Percentiles rank a stretch among this genome's conserved stretches.
Conservation (phyloP, 140 eudicot genomes). For the Ambrosia hybrid region DNA sequence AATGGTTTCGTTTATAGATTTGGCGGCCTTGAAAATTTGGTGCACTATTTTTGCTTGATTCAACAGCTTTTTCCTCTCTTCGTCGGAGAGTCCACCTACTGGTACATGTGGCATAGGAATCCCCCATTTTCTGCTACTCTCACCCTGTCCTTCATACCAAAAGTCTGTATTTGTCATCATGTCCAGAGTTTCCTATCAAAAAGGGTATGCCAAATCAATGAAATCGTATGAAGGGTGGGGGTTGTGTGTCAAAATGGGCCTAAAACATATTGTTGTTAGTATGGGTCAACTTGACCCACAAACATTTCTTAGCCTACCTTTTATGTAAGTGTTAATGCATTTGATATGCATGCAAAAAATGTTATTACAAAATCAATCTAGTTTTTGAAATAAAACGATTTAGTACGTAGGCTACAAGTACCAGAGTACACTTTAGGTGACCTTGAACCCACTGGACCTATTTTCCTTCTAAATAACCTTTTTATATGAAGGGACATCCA, state of each 20-base stretch:
- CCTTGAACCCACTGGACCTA: not conserved
- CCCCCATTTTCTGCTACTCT: constrained; percentile 68
- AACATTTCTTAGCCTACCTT: not conserved
- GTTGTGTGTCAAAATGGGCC: not conserved
- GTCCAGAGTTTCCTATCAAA: constrained; percentile 63
- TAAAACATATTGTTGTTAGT: not conserved
- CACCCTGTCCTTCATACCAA: constrained; percentile 70
- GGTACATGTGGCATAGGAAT: constrained; percentile 83
- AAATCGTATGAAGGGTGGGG: not conserved
- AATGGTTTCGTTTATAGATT: constrained; percentile 73
- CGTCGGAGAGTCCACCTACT: constrained; percentile 64
- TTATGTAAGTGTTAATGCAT: not conserved
- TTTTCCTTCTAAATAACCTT: not conserved
- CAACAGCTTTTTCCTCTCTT: constrained; percentile 61
- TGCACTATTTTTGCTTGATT: constrained; percentile 65
- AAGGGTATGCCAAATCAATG: constrained; percentile 3
- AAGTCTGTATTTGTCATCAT: constrained; percentile 67
- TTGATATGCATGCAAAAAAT: not conserved
- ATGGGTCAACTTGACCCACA: not conserved
- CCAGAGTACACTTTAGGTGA: not conserved
- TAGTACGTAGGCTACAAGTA: not conserved
- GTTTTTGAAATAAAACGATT: not conserved
- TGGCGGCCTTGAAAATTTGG: constrained; percentile 87
- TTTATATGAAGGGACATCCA: not conserved
- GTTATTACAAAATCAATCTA: not conserved